Evolutionary conservation across 768 basidiomycete species (phyloP).

Genomic region (Russula sp.): DNA sequence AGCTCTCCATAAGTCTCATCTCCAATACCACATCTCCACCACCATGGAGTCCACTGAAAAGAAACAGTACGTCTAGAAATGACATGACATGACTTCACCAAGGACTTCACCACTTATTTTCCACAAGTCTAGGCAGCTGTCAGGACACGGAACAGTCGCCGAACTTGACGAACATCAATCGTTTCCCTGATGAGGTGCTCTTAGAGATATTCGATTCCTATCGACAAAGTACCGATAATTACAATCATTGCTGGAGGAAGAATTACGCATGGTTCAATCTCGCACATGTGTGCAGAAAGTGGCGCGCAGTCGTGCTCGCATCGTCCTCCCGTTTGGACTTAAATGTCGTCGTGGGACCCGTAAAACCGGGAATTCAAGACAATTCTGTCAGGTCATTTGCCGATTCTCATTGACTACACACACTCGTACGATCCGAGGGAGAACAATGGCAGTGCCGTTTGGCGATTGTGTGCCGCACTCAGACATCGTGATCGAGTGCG

Average conservation of each 20-base stretch:
- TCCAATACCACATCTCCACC: no score
- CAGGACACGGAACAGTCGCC: no score
- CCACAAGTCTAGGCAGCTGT: no score
- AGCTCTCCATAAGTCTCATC: no score
- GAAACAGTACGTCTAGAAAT: neutral
- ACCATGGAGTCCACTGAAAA: no score
- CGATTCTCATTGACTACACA: slow-evolving; percentile 1
- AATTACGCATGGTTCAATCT: slow-evolving; percentile 30
- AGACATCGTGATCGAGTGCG: neutral
- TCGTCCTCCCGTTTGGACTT: slow-evolving; percentile 5
- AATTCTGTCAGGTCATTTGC: neutral
- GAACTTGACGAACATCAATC: neutral
- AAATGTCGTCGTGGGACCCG: neutral
- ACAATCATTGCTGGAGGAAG: neutral
- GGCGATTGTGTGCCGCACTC: neutral
- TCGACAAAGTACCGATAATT: neutral
- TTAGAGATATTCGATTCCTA: neutral
- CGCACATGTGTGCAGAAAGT: slow-evolving; percentile 10
- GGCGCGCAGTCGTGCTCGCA: slow-evolving; percentile 1
- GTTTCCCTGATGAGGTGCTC: neutral
- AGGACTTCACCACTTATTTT: neutral
- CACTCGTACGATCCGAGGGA: fast-evolving
- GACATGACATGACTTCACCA: neutral
- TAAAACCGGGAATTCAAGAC: neutral
- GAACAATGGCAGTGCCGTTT: no score